These are phyloP conservation scores for Stromatinia cepivora DNA, from an alignment of 2,329 filamentous ascomycete genomes.

Conservation along the genomic window DNA sequence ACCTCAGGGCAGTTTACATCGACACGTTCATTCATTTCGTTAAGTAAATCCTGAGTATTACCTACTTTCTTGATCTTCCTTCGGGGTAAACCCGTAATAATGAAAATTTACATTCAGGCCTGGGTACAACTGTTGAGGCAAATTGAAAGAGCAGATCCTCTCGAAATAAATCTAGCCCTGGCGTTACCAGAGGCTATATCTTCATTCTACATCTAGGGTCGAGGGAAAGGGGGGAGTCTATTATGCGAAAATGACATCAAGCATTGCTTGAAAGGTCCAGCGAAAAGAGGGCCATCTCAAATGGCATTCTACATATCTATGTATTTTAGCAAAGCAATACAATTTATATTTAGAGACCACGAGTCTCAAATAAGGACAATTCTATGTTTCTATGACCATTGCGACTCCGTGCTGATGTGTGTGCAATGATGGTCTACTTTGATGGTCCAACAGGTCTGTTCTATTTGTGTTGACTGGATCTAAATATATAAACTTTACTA, in stretches of 20 bases:
- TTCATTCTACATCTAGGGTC: slow-evolving; percentile 22
- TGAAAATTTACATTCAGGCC: slow-evolving; percentile 27
- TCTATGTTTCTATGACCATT: not conserved
- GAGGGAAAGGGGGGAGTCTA: slow-evolving; percentile 5
- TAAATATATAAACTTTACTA: no score
- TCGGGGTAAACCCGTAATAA: slow-evolving; percentile 25
- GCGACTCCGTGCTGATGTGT: no score
- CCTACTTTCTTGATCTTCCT: slow-evolving; percentile 23
- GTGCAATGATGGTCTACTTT: no score
- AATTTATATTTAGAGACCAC: slow-evolving; percentile 34
- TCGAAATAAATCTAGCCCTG: slow-evolving; percentile 22
- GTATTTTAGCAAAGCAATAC: slow-evolving; percentile 27
- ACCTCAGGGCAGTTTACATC: slow-evolving; percentile 5
- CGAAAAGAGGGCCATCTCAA: slow-evolving; percentile 26
- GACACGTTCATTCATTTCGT: slow-evolving; percentile 20
- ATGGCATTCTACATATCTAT: slow-evolving; percentile 28
- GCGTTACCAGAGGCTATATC: slow-evolving; percentile 29
- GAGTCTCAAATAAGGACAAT: slow-evolving; percentile 28
- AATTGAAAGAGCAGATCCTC: slow-evolving; percentile 7
- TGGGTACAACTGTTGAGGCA: slow-evolving; percentile 15
- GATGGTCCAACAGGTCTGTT: no score
- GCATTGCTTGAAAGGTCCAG: slow-evolving; percentile 22
- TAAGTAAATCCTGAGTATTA: slow-evolving; percentile 30
- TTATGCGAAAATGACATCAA: slow-evolving; percentile 9
- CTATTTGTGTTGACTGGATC: no score